These are phyloP conservation scores for Epichloe elymi DNA, from an alignment of 2,329 filamentous ascomycete genomes.

Conservation along the genomic window DNA sequence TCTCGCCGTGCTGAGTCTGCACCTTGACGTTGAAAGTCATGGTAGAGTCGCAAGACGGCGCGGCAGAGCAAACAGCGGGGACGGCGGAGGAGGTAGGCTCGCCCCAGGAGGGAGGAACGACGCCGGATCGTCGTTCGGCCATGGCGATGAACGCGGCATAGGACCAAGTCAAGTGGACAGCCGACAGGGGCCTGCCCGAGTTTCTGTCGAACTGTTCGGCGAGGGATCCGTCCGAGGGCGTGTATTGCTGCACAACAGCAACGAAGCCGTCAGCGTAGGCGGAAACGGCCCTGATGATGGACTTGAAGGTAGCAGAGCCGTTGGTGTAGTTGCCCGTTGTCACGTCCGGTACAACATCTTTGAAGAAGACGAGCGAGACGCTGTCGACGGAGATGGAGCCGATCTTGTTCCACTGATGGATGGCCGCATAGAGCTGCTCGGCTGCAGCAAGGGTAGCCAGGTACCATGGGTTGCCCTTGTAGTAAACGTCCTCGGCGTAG, in stretches of 20 bases:
- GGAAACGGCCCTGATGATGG: slow-evolving; percentile 43
- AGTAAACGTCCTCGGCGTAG: slow-evolving; percentile 62
- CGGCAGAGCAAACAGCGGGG: slow-evolving; percentile 9
- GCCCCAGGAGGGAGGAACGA: slow-evolving; percentile 42
- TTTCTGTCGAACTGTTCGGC: slow-evolving; percentile 50
- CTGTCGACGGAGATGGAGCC: slow-evolving; percentile 52
- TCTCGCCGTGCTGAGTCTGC: slow-evolving; percentile 7
- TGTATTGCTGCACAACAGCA: slow-evolving; percentile 47
- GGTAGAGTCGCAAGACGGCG: slow-evolving; percentile 14
- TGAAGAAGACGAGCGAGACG: slow-evolving; percentile 59
- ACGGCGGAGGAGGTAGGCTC: slow-evolving; percentile 10
- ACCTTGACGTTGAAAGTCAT: slow-evolving; percentile 11
- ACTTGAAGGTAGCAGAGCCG: slow-evolving; percentile 32
- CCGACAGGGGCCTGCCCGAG: slow-evolving; percentile 41
- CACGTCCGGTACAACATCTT: slow-evolving; percentile 45
- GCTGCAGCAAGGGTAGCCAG: slow-evolving; percentile 64
- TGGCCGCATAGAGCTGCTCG: slow-evolving; percentile 65
- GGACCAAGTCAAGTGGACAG: slow-evolving; percentile 58
- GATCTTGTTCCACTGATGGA: slow-evolving; percentile 54
- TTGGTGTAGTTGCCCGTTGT: slow-evolving; percentile 48
- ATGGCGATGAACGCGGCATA: slow-evolving; percentile 54
- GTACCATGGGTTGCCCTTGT: slow-evolving; percentile 73
- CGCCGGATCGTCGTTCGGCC: slow-evolving; percentile 36
- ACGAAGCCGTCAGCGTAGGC: slow-evolving; percentile 48
- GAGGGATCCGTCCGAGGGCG: slow-evolving; percentile 45